Evolutionary conservation across 73 alveolate species (phyloP).

Genomic region (Paraurostyla sp.): DNA sequence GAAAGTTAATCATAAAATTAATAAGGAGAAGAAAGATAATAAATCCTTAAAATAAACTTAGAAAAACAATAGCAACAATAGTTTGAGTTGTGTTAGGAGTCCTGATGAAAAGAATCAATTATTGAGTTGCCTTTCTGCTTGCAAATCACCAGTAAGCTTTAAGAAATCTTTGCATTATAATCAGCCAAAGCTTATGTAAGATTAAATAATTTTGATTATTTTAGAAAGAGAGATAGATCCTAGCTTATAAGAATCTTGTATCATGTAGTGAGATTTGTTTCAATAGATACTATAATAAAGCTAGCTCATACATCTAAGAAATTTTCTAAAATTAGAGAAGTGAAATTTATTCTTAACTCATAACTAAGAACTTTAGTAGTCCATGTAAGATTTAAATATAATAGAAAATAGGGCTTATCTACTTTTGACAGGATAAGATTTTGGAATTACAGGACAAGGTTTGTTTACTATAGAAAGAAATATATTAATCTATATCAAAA

Average conservation of each 20-base stretch:
- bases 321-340: constrained; percentile 45
- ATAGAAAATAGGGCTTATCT: constrained; percentile 57
- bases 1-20: too few species aligned
- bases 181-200: constrained; percentile 10
- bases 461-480: constrained; percentile 20
- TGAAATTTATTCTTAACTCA: constrained; percentile 15
- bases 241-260: background rate
- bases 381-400: background rate
- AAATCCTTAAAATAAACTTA: background rate
- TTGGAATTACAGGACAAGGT: constrained; percentile 66
- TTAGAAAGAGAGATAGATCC: constrained; percentile 16
- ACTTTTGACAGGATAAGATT: constrained; percentile 55
- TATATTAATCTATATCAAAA: constrained; percentile 15
- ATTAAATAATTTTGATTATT: background rate
- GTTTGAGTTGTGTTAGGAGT: too few species aligned
- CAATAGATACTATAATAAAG: constrained; percentile 14
- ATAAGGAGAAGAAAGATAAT: too few species aligned
- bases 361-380: constrained; percentile 24
- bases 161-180: constrained; percentile 27
- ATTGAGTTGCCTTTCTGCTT: background rate
- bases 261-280: background rate
- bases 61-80: background rate
- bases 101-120: too few species aligned
- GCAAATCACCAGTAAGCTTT: constrained; percentile 20
- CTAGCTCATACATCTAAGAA: constrained; percentile 44